Evolutionary conservation across 1,139 yeast genomes (phyloP).

Genomic region (Eremothecium sinecaudum): DNA sequence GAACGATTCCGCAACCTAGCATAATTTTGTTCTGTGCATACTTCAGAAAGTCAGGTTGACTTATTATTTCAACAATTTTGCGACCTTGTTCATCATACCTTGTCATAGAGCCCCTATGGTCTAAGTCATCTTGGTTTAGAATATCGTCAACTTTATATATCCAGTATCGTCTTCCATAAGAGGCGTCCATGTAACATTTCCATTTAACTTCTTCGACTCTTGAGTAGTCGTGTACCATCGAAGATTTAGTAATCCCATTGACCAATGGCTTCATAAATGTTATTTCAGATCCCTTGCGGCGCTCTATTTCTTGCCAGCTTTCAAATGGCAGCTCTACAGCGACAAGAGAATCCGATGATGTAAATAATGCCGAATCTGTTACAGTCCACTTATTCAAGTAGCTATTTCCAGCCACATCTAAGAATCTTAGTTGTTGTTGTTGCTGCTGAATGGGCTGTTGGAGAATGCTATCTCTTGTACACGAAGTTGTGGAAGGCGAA

Average conservation of each 20-base stretch:
- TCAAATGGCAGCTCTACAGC: conserved; percentile 34
- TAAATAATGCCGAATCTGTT: conserved; percentile 40
- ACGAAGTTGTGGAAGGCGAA: neutral
- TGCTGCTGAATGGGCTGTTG: neutral
- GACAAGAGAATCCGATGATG: conserved; percentile 33
- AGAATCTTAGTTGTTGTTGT: conserved; percentile 33
- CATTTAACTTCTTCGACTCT: conserved; percentile 37
- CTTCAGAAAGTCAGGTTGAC: conserved; percentile 51
- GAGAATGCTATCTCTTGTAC: neutral
- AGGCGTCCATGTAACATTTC: conserved; percentile 36
- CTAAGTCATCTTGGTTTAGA: conserved; percentile 30
- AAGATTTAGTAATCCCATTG: neutral
- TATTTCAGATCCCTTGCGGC: conserved; percentile 15
- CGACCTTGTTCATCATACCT: conserved; percentile 59
- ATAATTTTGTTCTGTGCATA: conserved; percentile 53
- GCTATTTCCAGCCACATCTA: conserved; percentile 46
- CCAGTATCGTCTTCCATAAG: conserved; percentile 75
- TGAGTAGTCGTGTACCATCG: conserved; percentile 18
- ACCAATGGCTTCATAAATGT: conserved; percentile 2
- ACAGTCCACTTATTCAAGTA: conserved; percentile 43
- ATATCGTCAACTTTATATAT: conserved; percentile 43
- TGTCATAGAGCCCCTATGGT: conserved; percentile 30
- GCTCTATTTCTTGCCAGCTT: conserved; percentile 33
- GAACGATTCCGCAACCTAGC: conserved; percentile 29
- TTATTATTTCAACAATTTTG: conserved; percentile 46